A percentile compares a stretch with the other conserved stretches of the same genome.
Conservation (phyloP, 2,329 filamentous ascomycete genomes). For the Fusarium succisae region DNA sequence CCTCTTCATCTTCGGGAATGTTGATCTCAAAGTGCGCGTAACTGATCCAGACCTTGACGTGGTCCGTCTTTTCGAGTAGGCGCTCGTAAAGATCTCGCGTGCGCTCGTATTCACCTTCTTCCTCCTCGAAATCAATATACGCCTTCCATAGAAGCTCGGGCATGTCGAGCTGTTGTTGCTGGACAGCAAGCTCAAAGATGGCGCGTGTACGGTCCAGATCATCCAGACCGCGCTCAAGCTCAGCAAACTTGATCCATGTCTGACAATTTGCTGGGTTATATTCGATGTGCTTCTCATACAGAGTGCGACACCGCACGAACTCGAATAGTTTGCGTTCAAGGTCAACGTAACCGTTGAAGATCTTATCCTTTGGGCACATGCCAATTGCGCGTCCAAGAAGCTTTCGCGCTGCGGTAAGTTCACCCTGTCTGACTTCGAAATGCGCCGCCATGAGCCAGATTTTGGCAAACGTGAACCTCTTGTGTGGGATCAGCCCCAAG, state of each 20-base stretch:
- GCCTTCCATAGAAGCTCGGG: conserved; percentile 97
- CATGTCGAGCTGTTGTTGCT: conserved; percentile 90
- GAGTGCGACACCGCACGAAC: conserved; percentile 86
- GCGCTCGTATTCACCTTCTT: conserved; percentile 88
- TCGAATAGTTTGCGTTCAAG: conserved; percentile 94
- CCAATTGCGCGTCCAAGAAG: conserved; percentile 90
- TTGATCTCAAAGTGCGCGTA: conserved; percentile 99
- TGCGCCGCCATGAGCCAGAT: conserved; percentile 94
- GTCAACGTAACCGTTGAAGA: conserved; percentile 94
- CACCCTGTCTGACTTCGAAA: conserved; percentile 88
- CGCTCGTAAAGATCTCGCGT: conserved; percentile 88
- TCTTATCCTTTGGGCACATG: conserved; percentile 93
- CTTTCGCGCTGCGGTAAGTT: conserved; percentile 84
- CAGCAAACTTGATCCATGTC: conserved; percentile 96
- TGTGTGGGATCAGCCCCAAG: conserved; percentile 88
- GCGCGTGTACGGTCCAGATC: conserved; percentile 87
- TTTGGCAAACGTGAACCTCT: conserved; percentile 97
- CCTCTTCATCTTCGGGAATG: conserved; percentile 78
- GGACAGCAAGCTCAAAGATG: conserved; percentile 91
- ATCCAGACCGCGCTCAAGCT: conserved; percentile 90
- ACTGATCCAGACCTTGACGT: conserved; percentile 99
- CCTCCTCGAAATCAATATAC: conserved; percentile 98
- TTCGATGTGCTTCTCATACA: conserved; percentile 94
- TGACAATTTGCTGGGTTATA: conserved; percentile 91
- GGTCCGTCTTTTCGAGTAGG: conserved; percentile 91